Evolutionary conservation across 2,329 filamentous ascomycete species (phyloP).

Genomic region (Aspergillus novofumigatus): DNA sequence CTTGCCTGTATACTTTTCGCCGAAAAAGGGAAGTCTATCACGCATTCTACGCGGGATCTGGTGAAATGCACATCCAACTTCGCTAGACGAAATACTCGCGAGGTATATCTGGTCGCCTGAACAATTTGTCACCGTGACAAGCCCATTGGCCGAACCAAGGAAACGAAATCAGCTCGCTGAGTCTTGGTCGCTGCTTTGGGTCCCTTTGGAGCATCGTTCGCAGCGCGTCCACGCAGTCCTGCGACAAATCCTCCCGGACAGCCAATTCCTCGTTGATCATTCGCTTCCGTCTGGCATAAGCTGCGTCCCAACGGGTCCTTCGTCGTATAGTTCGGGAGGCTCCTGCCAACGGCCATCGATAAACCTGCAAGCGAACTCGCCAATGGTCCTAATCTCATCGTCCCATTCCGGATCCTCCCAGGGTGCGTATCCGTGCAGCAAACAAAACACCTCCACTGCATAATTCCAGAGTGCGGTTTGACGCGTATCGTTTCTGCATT

Average conservation of each 20-base stretch:
- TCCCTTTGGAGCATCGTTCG: conserved; percentile 22
- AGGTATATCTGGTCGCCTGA: neutral
- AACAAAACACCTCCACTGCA: conserved; percentile 23
- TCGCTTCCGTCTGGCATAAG: conserved; percentile 15
- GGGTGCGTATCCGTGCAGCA: conserved; percentile 31
- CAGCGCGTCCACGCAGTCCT: conserved; percentile 30
- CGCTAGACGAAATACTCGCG: neutral
- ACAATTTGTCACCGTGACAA: neutral
- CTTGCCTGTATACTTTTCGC: neutral
- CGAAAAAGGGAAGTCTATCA: neutral
- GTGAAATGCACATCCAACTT: neutral
- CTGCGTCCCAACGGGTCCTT: neutral
- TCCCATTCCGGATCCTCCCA: conserved; percentile 24
- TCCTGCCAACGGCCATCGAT: neutral
- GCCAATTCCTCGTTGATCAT: conserved; percentile 24
- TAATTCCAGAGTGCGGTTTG: conserved; percentile 23
- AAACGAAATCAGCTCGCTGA: conserved; percentile 20
- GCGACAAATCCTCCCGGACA: conserved; percentile 24
- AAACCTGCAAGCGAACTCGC: neutral
- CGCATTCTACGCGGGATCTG: neutral
- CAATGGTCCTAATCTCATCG: conserved; percentile 1
- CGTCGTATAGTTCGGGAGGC: neutral
- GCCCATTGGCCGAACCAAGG: conserved; percentile 25
- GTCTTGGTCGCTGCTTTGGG: conserved; percentile 16
- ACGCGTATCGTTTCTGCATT: conserved; percentile 15